phyloP scores from a whole-genome alignment of 164 flowering plant genomes.

The Magnolia kwangsiensis region DNA sequence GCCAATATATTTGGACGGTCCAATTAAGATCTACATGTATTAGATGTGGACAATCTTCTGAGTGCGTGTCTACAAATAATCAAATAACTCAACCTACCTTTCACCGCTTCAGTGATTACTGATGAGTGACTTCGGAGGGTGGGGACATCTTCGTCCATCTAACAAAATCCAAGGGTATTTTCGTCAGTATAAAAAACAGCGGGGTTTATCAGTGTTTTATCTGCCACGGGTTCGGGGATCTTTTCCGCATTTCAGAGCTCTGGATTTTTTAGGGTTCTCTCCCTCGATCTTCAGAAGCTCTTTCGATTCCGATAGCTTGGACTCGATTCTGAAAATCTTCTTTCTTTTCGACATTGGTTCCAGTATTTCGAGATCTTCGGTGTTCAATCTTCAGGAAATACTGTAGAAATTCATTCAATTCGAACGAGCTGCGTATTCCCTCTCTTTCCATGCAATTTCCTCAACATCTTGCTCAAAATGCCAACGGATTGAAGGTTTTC shows the following conservation, averaged over 20 bases:
- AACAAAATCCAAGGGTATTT: neutral
- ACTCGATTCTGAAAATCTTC: neutral
- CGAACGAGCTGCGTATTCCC: neutral
- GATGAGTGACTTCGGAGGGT: neutral
- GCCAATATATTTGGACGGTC: neutral
- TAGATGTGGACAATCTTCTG: neutral
- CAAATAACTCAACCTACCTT: neutral
- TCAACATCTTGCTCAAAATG: neutral
- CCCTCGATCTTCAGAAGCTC: neutral
- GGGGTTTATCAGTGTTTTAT: conserved; percentile 12
- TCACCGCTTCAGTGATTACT: too few relatives aligned
- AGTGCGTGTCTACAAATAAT: neutral
- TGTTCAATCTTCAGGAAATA: neutral
- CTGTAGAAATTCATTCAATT: neutral
- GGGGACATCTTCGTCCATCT: neutral
- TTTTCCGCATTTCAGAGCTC: neutral
- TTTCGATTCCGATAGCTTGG: neutral
- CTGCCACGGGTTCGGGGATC: conserved; percentile 1
- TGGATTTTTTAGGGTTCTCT: neutral
- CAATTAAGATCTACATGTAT: too few relatives aligned
- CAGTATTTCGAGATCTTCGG: neutral
- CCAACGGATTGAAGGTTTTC: neutral
- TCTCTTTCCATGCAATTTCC: neutral
- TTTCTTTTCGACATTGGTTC: too few relatives aligned
- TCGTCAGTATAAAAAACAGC: conserved; percentile 2